Evolutionary conservation across 2,329 filamentous ascomycete genomes (phyloP), one percentile per base, ranked within the genome.

Genomic region (Colletotrichum tofieldiae): DNA sequence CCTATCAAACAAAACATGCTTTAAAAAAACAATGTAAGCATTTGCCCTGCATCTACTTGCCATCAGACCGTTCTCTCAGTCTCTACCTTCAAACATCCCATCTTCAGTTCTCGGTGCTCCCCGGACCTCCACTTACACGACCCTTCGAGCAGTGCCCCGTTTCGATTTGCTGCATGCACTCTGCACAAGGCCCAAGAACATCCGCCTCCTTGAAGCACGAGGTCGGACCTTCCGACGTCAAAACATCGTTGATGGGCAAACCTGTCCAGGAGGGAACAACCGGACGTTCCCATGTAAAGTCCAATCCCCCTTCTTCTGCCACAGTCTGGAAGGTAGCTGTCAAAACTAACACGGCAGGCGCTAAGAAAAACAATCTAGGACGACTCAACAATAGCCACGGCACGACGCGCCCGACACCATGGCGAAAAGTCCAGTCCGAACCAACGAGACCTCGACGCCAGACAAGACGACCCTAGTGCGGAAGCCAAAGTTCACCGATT

Each of bases 401-500:
- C 52, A 55, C 52, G 18, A 60, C 58, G 35, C 29, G 32, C n/a
- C 47, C 35, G 7, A 43, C 16, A 55, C 41, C 26, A 64, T 64
- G 61, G 49, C 61, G 23, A 54, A 26, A 32, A 45, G 26, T 16
- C 61, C 47, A 43, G 49, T 35, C 37, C 61, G 39, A 12, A 35
- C 61, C 45, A n/a, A 41, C 47, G 35, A 52, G 37, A 45, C 37
- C 37, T 41, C 47, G 60, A 51, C 60, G 5, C 45, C 60, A 32
- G 47, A 26, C 23, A 52, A 32, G 49, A 41, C 20, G 43, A 29
- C n/a, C 20, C 41, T n/a, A 20, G 37, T 63, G 39, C 66, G 70
- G 35, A 72, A 54, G 16, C 67, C 71, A 23, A 51, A 52, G 6
- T 62, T 73, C 58, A 18, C 67, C 23, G 71, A 73, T 29, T 73